Evolutionary conservation across 768 basidiomycete genomes (phyloP).

Genomic region (Suillus americanus): DNA sequence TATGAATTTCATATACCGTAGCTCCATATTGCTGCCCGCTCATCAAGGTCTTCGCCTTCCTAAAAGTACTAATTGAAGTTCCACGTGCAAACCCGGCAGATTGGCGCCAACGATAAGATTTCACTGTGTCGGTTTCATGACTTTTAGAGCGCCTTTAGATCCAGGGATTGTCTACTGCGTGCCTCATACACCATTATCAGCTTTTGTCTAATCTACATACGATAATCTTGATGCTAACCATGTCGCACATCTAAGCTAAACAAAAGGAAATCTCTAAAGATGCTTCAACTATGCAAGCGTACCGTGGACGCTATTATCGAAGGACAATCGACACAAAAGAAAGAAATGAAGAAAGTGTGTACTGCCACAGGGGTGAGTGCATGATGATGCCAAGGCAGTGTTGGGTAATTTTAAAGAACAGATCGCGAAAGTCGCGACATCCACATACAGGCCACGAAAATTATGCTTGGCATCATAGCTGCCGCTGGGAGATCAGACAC

Average conservation of each 20-base stretch:
- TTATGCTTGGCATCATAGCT: neutral
- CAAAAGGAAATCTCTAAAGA: neutral
- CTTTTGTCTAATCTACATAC: neutral
- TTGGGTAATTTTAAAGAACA: neutral
- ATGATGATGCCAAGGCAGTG: neutral
- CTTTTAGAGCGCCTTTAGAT: neutral
- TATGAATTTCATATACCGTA: slow-evolving; percentile 21
- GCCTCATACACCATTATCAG: neutral
- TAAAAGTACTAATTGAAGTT: neutral
- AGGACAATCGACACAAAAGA: neutral
- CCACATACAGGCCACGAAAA: neutral
- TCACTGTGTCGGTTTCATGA: neutral
- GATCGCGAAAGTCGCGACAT: neutral
- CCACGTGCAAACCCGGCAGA: neutral
- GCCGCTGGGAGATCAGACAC: slow-evolving; percentile 21
- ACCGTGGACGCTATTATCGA: neutral
- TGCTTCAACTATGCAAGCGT: neutral
- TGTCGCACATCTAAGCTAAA: neutral
- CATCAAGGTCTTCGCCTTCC: neutral
- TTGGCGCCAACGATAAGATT: neutral
- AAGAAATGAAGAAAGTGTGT: neutral
- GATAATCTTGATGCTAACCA: neutral
- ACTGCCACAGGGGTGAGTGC: neutral
- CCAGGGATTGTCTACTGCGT: neutral
- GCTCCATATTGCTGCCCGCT: neutral